A percentile compares a stretch with the other conserved stretches of the same genome.
phyloP scores from a whole-genome alignment of 306 rosid genomes.

The Ormosia semicastrata region DNA sequence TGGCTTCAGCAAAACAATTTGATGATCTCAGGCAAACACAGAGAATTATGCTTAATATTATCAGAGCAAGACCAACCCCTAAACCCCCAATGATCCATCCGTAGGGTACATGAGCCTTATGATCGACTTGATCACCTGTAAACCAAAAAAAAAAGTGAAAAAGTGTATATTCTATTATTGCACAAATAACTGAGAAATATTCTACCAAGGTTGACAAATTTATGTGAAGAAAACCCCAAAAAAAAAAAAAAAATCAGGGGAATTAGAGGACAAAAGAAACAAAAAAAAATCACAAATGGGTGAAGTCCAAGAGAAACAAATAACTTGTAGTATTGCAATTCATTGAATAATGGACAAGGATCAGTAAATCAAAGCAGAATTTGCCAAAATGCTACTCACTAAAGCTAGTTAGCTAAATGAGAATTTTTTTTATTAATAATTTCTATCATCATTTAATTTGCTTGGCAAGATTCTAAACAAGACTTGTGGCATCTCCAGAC shows the following conservation, averaged over 20 bases:
- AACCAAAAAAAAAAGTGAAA: background rate
- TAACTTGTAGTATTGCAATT: background rate
- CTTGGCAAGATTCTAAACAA: background rate
- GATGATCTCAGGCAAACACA: constrained; percentile 64
- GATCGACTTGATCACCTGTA: constrained; percentile 55
- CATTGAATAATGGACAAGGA: background rate
- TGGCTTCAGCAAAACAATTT: constrained; percentile 48
- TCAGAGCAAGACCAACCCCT: constrained; percentile 63
- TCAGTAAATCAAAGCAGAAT: background rate
- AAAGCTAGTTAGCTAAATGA: background rate
- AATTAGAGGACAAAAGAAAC: background rate
- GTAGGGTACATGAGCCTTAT: constrained; percentile 71
- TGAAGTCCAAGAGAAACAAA: background rate
- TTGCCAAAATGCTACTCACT: background rate
- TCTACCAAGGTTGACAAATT: background rate
- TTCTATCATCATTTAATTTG: background rate
- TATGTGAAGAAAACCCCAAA: background rate
- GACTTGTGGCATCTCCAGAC: background rate
- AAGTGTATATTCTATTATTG: background rate
- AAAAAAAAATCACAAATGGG: background rate
- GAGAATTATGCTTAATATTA: constrained; percentile 52
- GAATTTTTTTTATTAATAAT: background rate
- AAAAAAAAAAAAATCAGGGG: background rate
- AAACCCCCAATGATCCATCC: constrained; percentile 85
- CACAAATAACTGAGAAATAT: constrained; percentile 3